Percentiles rank a stretch among this genome's conserved stretches.
phyloP scores from a whole-genome alignment of 768 basidiomycete species.

The Podaxis sp. region DNA sequence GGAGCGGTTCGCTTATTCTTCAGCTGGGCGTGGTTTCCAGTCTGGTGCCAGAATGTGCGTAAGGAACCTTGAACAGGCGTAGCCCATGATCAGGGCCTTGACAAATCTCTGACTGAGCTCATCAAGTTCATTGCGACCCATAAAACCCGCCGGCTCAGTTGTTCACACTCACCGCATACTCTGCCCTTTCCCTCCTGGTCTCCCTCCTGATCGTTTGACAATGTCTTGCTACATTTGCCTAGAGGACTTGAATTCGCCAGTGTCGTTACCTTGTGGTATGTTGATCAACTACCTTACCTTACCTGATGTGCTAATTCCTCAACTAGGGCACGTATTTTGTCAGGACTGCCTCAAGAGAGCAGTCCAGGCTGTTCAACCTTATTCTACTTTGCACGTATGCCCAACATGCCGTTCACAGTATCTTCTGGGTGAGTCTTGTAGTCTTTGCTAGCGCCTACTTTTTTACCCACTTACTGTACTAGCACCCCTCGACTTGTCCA shows the following conservation, averaged over 20 bases:
- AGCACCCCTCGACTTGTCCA: conserved; percentile 46
- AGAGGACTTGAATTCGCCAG: conserved; percentile 51
- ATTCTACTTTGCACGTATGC: conserved; percentile 48
- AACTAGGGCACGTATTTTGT: conserved; percentile 64
- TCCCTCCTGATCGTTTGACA: conserved; percentile 27
- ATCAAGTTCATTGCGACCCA: not conserved
- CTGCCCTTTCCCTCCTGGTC: not conserved
- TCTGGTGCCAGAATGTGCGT: not conserved
- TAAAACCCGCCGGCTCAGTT: not conserved
- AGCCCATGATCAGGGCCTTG: not conserved
- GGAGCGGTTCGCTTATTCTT: conserved; percentile 1
- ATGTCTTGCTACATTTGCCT: conserved; percentile 61
- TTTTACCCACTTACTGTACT: conserved; percentile 6
- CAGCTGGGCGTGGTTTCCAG: not conserved
- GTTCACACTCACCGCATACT: not conserved
- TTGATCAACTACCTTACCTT: conserved; percentile 2
- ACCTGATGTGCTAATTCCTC: not conserved
- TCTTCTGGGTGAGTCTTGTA: conserved; percentile 43
- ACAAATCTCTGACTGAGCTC: conserved; percentile 8
- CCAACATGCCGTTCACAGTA: conserved; percentile 58
- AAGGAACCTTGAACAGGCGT: not conserved
- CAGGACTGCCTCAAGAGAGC: conserved; percentile 53
- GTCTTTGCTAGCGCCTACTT: not conserved
- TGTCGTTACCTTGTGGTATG: conserved; percentile 65
- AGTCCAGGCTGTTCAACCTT: conserved; percentile 45